Conservation (phyloP, 441 rosid genomes). For the Hura crepitans region DNA sequence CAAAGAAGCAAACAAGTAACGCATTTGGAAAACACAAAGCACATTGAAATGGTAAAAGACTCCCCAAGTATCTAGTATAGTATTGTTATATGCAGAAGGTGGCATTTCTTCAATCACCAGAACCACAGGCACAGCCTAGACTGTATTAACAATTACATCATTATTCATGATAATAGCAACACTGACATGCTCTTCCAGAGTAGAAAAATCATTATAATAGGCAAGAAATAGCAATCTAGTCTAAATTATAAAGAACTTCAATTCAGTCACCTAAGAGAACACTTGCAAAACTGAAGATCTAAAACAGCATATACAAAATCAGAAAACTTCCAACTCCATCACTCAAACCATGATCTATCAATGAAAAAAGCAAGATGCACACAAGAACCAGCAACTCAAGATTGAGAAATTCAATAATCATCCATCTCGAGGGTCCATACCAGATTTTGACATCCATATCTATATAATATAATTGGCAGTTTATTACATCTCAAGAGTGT, state of each 20-base stretch:
- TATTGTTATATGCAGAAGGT: no score
- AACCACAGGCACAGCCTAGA: no score
- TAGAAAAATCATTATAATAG: background rate
- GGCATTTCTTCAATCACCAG: no score
- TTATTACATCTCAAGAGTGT: background rate
- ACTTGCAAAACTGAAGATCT: background rate
- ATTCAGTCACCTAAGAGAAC: background rate
- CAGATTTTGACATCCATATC: background rate
- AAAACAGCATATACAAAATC: background rate
- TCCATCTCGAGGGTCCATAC: background rate
- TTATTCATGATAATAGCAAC: no score
- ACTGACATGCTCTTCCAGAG: no score
- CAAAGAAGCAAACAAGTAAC: no score
- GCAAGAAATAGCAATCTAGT: background rate
- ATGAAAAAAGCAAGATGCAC: background rate
- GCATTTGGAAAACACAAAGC: no score
- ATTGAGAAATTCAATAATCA: background rate
- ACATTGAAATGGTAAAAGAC: no score
- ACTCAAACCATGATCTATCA: background rate
- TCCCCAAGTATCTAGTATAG: no score
- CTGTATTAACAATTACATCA: no score
- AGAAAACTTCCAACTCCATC: background rate
- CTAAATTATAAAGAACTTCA: background rate
- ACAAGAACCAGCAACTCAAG: background rate
- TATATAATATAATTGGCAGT: background rate